Base-by-base conservation (phyloP, 176 grass and related monocot species). In the Oryza glumipatula region DNA sequence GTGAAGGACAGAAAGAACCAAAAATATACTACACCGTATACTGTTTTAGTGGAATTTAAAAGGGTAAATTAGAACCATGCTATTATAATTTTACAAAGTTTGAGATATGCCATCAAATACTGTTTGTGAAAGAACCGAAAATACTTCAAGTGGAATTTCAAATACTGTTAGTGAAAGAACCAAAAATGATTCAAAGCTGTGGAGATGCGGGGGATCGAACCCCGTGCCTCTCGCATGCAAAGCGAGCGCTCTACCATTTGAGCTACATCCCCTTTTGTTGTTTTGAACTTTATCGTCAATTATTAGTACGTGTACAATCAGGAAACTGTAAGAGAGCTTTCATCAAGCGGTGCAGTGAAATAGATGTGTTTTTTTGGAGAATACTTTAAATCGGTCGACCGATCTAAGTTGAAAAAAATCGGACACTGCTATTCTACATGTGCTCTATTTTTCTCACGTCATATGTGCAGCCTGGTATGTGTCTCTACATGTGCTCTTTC, bases 211-310 rank as follows among this genome's bases (percentile, higher is more conserved):
- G 93, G 93, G 77, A 98, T 95, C 89, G 96, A 98, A 98, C 93
- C 93, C 91, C 91, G 91, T 98, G 78, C 93, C 91, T 98, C 91
- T 90, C 87, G 87, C 93, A 98, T 95, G 96, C 96, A 98, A 95
- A 98, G 93, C 93, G 96, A 88, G 91, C 89, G 93, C 96, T 98
- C 93, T 95, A 95, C 91, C 91, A 87, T 95, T 98, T 98, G 85
- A 98, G 91, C 91, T 94, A 94, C 93, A 92, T 90, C 85, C 91
- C 89, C 90, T 61, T 23, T 1, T 2, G 15, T 6, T 3, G 12
- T 54, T 54, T 54, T 6, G 1, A 1, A 4, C 7, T 56, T 5
- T 54, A 54, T 48, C 46, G 0, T 35, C 4, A 3, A 35, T 35
- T 35, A 35, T 48, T 48, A 12, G 9, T 38, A 38, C 46, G 3